Percentiles rank a stretch among this genome's conserved stretches.
Evolutionary conservation across 257 asterid species (phyloP).

Genomic region (Datura wrightii): DNA sequence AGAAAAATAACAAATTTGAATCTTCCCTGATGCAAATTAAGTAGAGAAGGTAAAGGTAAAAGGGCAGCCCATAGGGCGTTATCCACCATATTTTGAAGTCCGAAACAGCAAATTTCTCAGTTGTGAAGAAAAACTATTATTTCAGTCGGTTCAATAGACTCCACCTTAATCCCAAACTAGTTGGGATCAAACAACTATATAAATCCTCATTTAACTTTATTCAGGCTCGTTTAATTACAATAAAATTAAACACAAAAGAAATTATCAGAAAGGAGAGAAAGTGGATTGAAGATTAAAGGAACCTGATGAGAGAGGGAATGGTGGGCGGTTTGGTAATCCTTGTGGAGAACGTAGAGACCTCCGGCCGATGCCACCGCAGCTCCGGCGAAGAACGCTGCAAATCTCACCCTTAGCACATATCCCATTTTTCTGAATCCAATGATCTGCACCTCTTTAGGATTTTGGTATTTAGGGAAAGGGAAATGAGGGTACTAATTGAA

Average conservation of each 20-base stretch:
- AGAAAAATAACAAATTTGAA: not conserved
- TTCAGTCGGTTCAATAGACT: not conserved
- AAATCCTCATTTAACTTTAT: not conserved
- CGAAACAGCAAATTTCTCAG: not conserved
- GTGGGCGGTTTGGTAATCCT: constrained; percentile 78
- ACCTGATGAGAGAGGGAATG: constrained; percentile 73
- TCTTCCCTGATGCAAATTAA: not conserved
- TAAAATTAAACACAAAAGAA: not conserved
- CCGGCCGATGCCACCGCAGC: constrained; percentile 84
- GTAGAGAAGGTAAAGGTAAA: not conserved
- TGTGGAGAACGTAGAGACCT: constrained; percentile 73
- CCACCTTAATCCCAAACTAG: not conserved
- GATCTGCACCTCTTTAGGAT: not conserved
- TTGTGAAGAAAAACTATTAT: not conserved
- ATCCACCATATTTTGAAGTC: not conserved
- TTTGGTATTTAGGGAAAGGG: not conserved
- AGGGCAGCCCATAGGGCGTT: not conserved
- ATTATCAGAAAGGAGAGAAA: not conserved
- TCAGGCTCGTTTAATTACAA: not conserved
- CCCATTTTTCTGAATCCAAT: constrained; percentile 56
- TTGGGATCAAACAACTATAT: not conserved
- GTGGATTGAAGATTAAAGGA: not conserved
- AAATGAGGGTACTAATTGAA: no score
- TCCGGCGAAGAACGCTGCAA: constrained; percentile 87
- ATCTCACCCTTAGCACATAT: constrained; percentile 76